These are phyloP conservation scores for Ceratocystis ficicola DNA, from an alignment of 2,329 filamentous ascomycete species.

Conservation along the genomic window DNA sequence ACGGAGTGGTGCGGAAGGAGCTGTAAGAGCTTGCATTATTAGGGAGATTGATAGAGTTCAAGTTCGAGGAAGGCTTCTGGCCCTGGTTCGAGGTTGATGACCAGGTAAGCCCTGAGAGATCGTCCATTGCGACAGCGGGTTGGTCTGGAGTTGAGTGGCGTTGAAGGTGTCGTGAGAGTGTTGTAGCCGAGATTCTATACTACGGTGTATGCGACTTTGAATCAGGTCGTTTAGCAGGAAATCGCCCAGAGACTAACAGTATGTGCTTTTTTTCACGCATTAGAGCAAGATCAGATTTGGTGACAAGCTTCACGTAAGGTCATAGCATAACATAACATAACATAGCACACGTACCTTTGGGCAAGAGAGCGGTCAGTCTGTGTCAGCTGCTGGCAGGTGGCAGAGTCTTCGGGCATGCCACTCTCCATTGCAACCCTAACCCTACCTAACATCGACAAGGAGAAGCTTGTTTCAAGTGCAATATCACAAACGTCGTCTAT, in stretches of 20 bases:
- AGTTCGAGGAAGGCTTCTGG: conserved; percentile 31
- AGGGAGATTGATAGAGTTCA: conserved; percentile 31
- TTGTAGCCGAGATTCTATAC: not conserved
- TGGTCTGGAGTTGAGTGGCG: not conserved
- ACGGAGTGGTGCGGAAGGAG: conserved; percentile 44
- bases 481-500: not conserved
- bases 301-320: conserved; percentile 11
- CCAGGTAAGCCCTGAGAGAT: conserved; percentile 51
- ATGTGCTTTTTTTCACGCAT: not conserved
- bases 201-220: not conserved
- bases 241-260: not conserved
- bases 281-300: conserved; percentile 3
- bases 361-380: not conserved
- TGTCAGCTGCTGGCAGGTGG: not conserved
- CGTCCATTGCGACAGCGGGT: conserved; percentile 40
- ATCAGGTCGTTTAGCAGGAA: not conserved
- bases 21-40: conserved; percentile 37
- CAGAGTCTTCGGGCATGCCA: not conserved
- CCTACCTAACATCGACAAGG: not conserved
- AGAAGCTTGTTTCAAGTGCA: not conserved
- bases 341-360: not conserved
- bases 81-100: conserved; percentile 32
- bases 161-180: not conserved
- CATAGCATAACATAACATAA: not conserved
- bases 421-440: not conserved